phyloP scores from a whole-genome alignment of 805 yeast genomes.

The Nakazawaea wyomingensis region DNA sequence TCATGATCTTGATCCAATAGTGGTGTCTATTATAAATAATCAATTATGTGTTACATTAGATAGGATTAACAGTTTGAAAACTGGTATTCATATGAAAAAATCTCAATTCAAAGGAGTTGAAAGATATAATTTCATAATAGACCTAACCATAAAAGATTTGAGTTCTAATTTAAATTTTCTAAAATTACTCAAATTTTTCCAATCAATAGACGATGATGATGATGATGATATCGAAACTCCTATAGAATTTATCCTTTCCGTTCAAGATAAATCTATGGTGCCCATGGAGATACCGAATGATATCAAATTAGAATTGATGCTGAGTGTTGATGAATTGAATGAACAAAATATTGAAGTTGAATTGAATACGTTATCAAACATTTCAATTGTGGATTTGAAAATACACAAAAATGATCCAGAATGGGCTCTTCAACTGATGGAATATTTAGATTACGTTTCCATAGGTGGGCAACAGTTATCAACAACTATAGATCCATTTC shows the following conservation, averaged over 20 bases:
- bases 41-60: conserved; percentile 3
- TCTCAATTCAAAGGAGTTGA: conserved; percentile 5
- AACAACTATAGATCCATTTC: conserved; percentile 17
- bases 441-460: conserved; percentile 26
- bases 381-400: not conserved
- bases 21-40: conserved; percentile 4
- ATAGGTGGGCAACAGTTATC: conserved; percentile 22
- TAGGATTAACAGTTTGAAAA: not conserved
- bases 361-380: not conserved
- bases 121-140: not conserved
- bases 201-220: conserved; percentile 12
- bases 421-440: conserved; percentile 20
- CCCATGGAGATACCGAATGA: conserved; percentile 83
- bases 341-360: not conserved
- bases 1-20: not conserved
- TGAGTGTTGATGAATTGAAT: not conserved
- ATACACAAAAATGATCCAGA: conserved; percentile 17
- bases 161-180: conserved; percentile 1
- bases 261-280: conserved; percentile 50
- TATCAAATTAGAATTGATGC: conserved; percentile 23
- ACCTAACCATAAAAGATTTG: not conserved
- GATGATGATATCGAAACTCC: not conserved
- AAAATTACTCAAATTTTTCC: conserved; percentile 8
- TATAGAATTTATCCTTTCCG: not conserved
- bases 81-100: conserved; percentile 3